These are phyloP conservation scores for Rhodamnia argentea DNA, from an alignment of 345 rosid species.

Conservation along the genomic window DNA sequence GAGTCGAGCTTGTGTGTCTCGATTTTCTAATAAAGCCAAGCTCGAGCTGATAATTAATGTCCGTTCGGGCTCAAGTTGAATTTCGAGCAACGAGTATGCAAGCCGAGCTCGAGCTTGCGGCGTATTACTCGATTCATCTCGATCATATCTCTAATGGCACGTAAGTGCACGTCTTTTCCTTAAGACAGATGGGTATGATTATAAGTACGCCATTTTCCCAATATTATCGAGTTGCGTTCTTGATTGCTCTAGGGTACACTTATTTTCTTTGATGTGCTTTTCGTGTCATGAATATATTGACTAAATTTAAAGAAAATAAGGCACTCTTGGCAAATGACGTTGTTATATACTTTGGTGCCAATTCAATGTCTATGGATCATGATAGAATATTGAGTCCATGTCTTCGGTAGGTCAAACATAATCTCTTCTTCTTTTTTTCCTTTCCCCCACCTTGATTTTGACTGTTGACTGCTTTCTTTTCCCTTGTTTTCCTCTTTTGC, in stretches of 20 bases:
- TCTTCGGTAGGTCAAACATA: not conserved
- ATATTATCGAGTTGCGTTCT: not conserved
- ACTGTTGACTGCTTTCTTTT: not conserved
- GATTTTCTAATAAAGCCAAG: not conserved
- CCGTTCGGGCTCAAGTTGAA: not conserved
- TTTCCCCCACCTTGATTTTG: not conserved
- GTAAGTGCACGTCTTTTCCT: not conserved
- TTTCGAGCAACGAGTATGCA: not conserved
- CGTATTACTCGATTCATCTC: not conserved
- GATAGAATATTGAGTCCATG: not conserved
- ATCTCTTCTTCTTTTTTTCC: not conserved
- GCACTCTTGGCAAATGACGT: not conserved
- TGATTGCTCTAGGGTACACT: not conserved
- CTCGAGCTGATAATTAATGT: not conserved
- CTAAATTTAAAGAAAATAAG: not conserved
- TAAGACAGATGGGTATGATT: not conserved
- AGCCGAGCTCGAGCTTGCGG: not conserved
- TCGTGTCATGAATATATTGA: not conserved
- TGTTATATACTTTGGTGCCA: not conserved
- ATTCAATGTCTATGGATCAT: not conserved
- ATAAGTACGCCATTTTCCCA: not conserved
- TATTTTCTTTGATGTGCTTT: not conserved
- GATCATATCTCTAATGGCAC: not conserved
- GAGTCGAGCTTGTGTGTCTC: rapidly evolving
- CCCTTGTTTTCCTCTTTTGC: not conserved